Evolutionary conservation across 139 green algal genomes (phyloP), one percentile per base, ranked within the genome.

Genomic region (Coelastrella sp.): DNA sequence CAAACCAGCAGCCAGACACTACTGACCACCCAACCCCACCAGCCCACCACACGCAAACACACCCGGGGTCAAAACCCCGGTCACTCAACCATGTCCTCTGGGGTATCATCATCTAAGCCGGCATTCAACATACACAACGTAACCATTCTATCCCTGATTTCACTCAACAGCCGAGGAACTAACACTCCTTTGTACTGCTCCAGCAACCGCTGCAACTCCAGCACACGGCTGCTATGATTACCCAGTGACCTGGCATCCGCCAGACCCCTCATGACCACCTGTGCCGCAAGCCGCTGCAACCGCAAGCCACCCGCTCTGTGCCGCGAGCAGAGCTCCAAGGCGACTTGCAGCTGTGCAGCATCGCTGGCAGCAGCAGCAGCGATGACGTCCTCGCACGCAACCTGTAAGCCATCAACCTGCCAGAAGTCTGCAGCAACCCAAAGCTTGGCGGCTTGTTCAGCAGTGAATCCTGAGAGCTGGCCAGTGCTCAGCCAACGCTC

Each of bases 371-470:
- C 14, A 7, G 58, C 68, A 20, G 80, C 71, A 13, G 57, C 73
- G 11, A 89, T 3, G 10, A 73, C 71, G 32, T 92, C 88, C 57
- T 92, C 88, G 14, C 88, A 92, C 0, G 81, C 88, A 16, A 78
- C 71, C 58, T 85, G 88, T 58, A 92, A 73, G 20, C 54, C 71
- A 22, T 92, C 88, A 14, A 92, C 88, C 57, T 92, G 88, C 78
- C 80, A 56, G 64, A 91, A 87, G n/a, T 91, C 87, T 64, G 87
- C 87, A 10, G 87, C 87, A 10, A 87, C 80, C 87, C 87, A 91
- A 3, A 91, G 87, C 79, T 82, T 75, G 0, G 79, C 65, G 19
- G 77, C 86, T 61, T 90, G 60, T 3, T 17, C 61, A 14, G 76
- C 60, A 58, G 32, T 60, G 8, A 90, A 85, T 22, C 60, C 77